phyloP scores from a whole-genome alignment of 257 asterid genomes.

The Solanum sejunctum region DNA sequence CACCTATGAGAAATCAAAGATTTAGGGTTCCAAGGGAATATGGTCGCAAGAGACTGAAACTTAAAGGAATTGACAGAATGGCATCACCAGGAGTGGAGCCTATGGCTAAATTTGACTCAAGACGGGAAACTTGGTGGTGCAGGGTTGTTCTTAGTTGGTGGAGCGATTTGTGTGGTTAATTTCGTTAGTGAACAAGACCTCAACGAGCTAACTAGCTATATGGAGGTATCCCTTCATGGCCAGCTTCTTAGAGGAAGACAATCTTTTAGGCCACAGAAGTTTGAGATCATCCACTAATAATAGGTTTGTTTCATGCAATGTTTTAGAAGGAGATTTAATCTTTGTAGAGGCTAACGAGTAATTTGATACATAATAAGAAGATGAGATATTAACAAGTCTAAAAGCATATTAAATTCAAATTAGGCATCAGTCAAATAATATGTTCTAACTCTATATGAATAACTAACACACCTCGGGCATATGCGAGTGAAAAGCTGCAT shows the following conservation, averaged over 20 bases:
- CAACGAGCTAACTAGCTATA: background rate
- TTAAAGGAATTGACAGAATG: constrained; percentile 39
- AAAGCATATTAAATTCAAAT: background rate
- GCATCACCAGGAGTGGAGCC: constrained; percentile 10
- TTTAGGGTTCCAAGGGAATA: constrained; percentile 16
- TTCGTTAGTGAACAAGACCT: background rate
- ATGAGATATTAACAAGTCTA: background rate
- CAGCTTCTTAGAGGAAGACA: background rate
- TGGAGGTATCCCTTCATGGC: background rate
- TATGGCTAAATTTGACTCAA: background rate
- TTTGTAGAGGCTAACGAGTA: background rate
- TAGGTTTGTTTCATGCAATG: background rate
- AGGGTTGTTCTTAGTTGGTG: background rate
- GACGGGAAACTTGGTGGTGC: background rate
- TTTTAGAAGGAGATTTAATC: background rate
- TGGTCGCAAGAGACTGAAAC: constrained; percentile 51
- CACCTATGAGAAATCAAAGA: background rate
- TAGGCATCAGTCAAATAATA: background rate
- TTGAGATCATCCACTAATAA: background rate
- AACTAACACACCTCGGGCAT: constrained; percentile 48
- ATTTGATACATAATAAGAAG: background rate
- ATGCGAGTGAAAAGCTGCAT: constrained; percentile 48
- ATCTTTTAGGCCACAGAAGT: background rate
- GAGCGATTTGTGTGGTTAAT: no score
- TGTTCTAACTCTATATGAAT: background rate